Evolutionary conservation across 2,329 filamentous ascomycete species (phyloP).

Genomic region (Aaosphaeria arxii): DNA sequence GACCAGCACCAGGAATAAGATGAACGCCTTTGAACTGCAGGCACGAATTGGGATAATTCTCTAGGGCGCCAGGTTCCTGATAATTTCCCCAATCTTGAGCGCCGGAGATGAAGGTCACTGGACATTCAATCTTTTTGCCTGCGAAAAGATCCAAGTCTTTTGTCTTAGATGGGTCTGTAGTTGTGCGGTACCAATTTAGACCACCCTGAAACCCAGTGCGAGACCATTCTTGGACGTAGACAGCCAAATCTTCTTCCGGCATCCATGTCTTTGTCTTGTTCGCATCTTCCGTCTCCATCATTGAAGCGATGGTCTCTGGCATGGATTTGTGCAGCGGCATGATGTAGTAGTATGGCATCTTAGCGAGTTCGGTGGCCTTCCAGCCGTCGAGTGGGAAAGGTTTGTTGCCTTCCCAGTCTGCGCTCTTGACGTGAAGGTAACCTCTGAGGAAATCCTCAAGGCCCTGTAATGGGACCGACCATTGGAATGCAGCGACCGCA

Average conservation of each 20-base stretch:
- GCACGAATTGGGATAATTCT: slow-evolving; percentile 54
- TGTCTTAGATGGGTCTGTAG: slow-evolving; percentile 49
- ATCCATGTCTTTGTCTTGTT: slow-evolving; percentile 54
- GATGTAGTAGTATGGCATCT: slow-evolving; percentile 67
- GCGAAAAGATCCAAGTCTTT: slow-evolving; percentile 59
- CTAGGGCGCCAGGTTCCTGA: slow-evolving; percentile 63
- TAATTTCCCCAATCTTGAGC: slow-evolving; percentile 65
- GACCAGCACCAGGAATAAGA: slow-evolving; percentile 60
- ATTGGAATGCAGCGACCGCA: slow-evolving; percentile 45
- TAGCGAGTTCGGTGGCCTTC: slow-evolving; percentile 55
- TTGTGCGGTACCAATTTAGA: slow-evolving; percentile 65
- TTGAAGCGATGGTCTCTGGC: slow-evolving; percentile 54
- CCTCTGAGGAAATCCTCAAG: slow-evolving; percentile 61
- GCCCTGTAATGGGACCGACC: slow-evolving; percentile 49
- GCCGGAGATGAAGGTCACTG: slow-evolving; percentile 61
- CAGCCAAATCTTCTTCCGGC: slow-evolving; percentile 52
- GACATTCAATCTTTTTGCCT: slow-evolving; percentile 60
- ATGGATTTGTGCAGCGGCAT: slow-evolving; percentile 60
- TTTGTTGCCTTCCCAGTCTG: slow-evolving; percentile 55
- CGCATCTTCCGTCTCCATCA: slow-evolving; percentile 54
- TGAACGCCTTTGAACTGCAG: slow-evolving; percentile 52
- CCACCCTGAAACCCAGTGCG: slow-evolving; percentile 64
- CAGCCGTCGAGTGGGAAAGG: slow-evolving; percentile 55
- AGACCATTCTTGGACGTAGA: slow-evolving; percentile 60
- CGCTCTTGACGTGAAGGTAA: slow-evolving; percentile 68